These are phyloP conservation scores for Xylogone sp. DNA, from an alignment of 2,329 filamentous ascomycete genomes.

Conservation along the genomic window DNA sequence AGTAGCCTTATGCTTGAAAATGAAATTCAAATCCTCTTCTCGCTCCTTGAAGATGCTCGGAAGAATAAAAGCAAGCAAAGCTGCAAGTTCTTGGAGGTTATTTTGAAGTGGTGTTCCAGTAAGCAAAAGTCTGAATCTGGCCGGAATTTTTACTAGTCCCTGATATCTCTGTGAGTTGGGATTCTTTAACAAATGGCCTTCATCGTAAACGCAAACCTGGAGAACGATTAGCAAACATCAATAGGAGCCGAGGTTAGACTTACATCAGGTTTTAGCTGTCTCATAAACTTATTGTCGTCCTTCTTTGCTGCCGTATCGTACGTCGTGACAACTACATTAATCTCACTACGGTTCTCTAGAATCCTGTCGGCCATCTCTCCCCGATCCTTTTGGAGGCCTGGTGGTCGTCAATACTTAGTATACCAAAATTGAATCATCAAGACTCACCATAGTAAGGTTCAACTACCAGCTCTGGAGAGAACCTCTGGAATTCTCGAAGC, in stretches of 20 bases:
- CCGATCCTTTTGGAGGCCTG: slow-evolving; percentile 63
- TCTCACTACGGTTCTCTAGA: slow-evolving; percentile 60
- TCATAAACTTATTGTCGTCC: slow-evolving; percentile 60
- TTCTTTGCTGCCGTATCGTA: slow-evolving; percentile 60
- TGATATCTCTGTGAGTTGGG: slow-evolving; percentile 77
- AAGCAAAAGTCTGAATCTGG: slow-evolving; percentile 81
- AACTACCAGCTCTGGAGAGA: slow-evolving; percentile 74
- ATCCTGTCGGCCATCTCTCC: slow-evolving; percentile 62
- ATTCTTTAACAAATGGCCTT: slow-evolving; percentile 92
- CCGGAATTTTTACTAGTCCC: slow-evolving; percentile 71
- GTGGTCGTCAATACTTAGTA: slow-evolving; percentile 39
- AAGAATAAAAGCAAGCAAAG: slow-evolving; percentile 90
- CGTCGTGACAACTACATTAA: slow-evolving; percentile 70
- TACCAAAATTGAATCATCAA: neutral
- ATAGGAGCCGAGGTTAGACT: slow-evolving; percentile 5
- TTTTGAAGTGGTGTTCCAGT: slow-evolving; percentile 92
- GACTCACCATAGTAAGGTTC: slow-evolving; percentile 57
- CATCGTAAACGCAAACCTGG: slow-evolving; percentile 69
- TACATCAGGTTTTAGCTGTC: slow-evolving; percentile 50
- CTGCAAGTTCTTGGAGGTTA: slow-evolving; percentile 87
- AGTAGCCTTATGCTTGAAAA: slow-evolving; percentile 90
- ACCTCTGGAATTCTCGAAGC: slow-evolving; percentile 84
- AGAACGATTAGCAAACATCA: slow-evolving; percentile 8
- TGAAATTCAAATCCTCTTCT: slow-evolving; percentile 73
- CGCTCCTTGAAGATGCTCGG: slow-evolving; percentile 75